phyloP scores from a whole-genome alignment of 768 basidiomycete species.

The Crepidotus variabilis region DNA sequence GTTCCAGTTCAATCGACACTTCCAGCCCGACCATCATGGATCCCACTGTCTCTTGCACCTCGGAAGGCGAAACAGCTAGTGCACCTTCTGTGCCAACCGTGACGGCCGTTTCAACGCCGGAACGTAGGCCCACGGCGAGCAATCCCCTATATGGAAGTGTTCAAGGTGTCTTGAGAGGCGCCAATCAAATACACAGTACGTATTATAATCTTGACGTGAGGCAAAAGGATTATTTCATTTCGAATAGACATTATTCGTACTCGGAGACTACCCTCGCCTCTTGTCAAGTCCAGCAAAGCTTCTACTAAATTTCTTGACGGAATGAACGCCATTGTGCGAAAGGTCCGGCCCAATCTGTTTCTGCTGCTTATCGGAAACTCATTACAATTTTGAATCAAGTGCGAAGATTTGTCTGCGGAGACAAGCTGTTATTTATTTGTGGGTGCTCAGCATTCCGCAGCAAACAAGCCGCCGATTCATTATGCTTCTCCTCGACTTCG shows the following conservation, averaged over 20 bases:
- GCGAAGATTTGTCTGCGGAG: slow-evolving; percentile 7
- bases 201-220: neutral
- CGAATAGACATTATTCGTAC: neutral
- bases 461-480: neutral
- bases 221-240: neutral
- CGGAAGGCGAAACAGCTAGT: too few relatives aligned
- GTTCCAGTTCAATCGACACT: too few relatives aligned
- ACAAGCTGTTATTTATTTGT: slow-evolving; percentile 13
- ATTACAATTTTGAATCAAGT: neutral
- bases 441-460: slow-evolving; percentile 13
- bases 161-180: neutral
- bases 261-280: neutral
- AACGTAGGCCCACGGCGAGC: neutral
- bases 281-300: neutral
- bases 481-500: slow-evolving; percentile 10
- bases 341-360: neutral
- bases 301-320: neutral
- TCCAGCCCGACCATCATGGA: too few relatives aligned
- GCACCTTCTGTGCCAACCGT: too few relatives aligned
- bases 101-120: too few relatives aligned
- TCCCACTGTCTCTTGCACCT: too few relatives aligned
- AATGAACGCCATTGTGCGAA: neutral
- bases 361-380: neutral
- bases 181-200: neutral
- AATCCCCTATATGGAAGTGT: neutral